These are phyloP conservation scores for Tetrahymena malaccensis DNA, from an alignment of 73 alveolate genomes.

Conservation along the genomic window DNA sequence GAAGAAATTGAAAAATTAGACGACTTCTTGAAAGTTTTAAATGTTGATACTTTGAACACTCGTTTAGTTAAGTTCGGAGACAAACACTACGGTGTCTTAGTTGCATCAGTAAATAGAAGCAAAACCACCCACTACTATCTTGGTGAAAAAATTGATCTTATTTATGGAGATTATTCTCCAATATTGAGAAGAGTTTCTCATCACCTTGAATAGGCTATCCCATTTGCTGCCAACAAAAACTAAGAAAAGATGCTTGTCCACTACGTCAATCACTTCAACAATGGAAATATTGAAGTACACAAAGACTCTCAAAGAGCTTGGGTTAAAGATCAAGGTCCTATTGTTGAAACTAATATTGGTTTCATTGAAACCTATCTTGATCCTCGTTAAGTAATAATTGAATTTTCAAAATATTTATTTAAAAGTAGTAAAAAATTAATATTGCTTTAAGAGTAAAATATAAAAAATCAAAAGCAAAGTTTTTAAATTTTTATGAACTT, in stretches of 20 bases:
- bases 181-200: conserved; percentile 64
- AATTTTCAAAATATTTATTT: background rate
- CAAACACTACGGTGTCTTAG: conserved; percentile 28
- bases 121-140: conserved; percentile 3
- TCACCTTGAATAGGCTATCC: conserved; percentile 62
- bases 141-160: conserved; percentile 46
- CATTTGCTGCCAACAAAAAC: conserved; percentile 74
- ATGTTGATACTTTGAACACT: conserved; percentile 47
- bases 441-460: no score
- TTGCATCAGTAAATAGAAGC: conserved; percentile 45
- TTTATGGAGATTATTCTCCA: conserved; percentile 76
- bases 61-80: conserved; percentile 53
- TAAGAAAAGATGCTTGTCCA: conserved; percentile 70
- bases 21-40: conserved; percentile 43
- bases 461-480: background rate
- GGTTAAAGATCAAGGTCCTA: conserved; percentile 89
- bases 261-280: conserved; percentile 73
- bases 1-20: conserved; percentile 59
- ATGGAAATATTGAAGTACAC: conserved; percentile 85
- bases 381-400: conserved; percentile 60
- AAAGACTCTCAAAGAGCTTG: conserved; percentile 89
- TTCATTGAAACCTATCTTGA: conserved; percentile 85
- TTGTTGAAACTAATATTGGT: conserved; percentile 91
- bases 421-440: background rate
- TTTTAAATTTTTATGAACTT: no score